Evolutionary conservation across 139 green algal species (phyloP), one percentile per base, ranked within the genome.

Genomic region (Closterium sp.): DNA sequence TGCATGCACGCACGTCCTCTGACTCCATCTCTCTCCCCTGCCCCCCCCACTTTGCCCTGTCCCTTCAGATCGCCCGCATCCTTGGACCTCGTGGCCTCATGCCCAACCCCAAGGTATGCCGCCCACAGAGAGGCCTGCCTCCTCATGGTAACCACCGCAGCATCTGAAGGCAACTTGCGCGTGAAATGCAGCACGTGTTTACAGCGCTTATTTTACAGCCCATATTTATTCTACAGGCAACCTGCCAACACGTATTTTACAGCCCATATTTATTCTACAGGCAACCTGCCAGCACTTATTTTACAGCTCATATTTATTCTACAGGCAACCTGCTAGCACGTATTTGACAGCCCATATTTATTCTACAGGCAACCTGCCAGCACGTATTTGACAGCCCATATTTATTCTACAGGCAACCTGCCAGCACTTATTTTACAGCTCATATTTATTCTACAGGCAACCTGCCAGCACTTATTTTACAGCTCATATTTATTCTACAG

Each of bases 61-160:
- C 0, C 7, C n/a, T 1, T 31, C 34, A 96, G 84, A 93, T 98
- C 33, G 96, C 95, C 3, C 93, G 95, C 43, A 95, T 98, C 19
- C 94, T 99, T 84, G 97, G 98, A 9, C 98, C 98, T 0, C 95
- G 96, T 5, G 98, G 98, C 9, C 95, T 99, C 1, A 99, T 99
- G 98, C 98, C 98, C 89, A 99, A 99, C 94, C 97, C 98, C 88
- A 99, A 99, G 96, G 94, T 97, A 33, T 33, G 81, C 97, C 97
- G 88, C 99, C 99, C 96, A 93, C 96, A n/a, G n/a, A n/a, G n/a
- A n/a, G n/a, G n/a, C n/a, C n/a, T 23, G 84, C 32, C 30, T 8
- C 19, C 33, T 9, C 38, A 66, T 9, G 38, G 3, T 1, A 66
- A 66, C 3, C 38, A 66, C 38, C 38, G n/a, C n/a, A n/a, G n/a